These are phyloP conservation scores for Aspergillus neotritici DNA, from an alignment of 2,329 filamentous ascomycete species.

Conservation along the genomic window DNA sequence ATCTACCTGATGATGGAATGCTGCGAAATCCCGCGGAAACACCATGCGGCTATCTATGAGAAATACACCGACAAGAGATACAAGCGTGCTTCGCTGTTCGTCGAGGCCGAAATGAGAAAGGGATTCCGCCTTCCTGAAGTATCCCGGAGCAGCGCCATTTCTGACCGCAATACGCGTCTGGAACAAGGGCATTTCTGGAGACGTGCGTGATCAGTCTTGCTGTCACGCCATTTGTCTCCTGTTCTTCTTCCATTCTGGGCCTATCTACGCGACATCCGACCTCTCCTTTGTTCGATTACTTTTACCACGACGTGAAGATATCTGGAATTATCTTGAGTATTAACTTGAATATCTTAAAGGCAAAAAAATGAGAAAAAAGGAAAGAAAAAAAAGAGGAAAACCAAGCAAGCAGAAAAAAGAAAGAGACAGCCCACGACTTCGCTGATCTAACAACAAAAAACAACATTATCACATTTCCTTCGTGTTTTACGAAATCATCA, in stretches of 20 bases:
- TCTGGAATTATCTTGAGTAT: neutral
- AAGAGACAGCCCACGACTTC: neutral
- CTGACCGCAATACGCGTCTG: constrained; percentile 9
- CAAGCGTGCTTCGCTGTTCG: constrained; percentile 75
- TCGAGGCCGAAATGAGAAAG: constrained; percentile 65
- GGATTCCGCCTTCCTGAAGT: constrained; percentile 49
- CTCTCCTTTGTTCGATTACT: constrained; percentile 8
- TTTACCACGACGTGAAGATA: neutral
- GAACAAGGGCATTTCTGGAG: constrained; percentile 16
- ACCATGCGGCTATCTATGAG: constrained; percentile 81
- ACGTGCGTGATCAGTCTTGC: constrained; percentile 10
- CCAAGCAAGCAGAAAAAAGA: neutral
- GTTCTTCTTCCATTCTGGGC: constrained; percentile 2
- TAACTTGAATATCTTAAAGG: neutral
- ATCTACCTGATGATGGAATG: constrained; percentile 78
- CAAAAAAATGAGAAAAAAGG: constrained; percentile 1
- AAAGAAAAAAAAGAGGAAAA: neutral
- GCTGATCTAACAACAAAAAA: no score
- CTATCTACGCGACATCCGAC: neutral
- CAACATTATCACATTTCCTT: no score
- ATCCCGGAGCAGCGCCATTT: constrained; percentile 12
- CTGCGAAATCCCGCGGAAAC: constrained; percentile 71
- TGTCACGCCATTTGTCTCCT: neutral
- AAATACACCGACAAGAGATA: constrained; percentile 88
- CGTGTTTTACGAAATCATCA: no score